Evolutionary conservation across 257 asterid genomes (phyloP).

Genomic region (Penstemon barbatus): DNA sequence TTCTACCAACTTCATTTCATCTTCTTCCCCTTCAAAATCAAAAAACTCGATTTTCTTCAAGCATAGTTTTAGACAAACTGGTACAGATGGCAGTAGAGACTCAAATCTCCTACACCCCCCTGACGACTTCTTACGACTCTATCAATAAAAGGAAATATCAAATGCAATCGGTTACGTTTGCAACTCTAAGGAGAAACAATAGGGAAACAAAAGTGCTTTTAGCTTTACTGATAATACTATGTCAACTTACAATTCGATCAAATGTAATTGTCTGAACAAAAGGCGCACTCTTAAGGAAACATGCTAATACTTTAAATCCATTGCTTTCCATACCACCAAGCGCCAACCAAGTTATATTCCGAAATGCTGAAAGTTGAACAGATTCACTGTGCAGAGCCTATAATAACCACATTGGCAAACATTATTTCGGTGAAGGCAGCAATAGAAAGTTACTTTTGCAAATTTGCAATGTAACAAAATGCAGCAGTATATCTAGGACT

Average conservation of each 20-base stretch:
- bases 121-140: background rate
- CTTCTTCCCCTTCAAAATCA: background rate
- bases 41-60: background rate
- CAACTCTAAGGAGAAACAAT: background rate
- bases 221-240: background rate
- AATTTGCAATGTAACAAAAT: no score
- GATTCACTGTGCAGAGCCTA: background rate
- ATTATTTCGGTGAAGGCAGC: background rate
- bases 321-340: background rate
- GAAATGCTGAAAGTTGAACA: background rate
- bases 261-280: background rate
- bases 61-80: conserved; percentile 1
- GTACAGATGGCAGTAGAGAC: background rate
- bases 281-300: conserved; percentile 9
- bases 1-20: background rate
- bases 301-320: conserved; percentile 4
- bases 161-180: no score
- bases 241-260: background rate
- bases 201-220: no score
- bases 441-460: no score
- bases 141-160: background rate
- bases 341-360: conserved; percentile 7
- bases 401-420: background rate
- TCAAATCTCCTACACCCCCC: background rate
- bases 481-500: no score